Evolutionary conservation across 1,284 basidiomycete genomes (phyloP).

Genomic region (Melanopsichium pennsylvanicum): DNA sequence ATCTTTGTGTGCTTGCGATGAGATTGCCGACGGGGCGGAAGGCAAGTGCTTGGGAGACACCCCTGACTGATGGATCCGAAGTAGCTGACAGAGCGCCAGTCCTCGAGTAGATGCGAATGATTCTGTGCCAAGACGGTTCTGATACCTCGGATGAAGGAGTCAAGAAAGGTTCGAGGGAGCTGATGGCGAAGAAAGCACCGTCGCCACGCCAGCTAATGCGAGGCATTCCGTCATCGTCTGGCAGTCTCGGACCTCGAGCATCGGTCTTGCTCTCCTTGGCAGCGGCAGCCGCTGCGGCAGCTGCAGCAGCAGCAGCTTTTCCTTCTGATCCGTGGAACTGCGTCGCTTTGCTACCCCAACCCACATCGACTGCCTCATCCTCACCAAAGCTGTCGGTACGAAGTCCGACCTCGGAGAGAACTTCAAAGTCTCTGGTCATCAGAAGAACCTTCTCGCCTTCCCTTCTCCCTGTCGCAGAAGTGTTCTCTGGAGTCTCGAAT

Average conservation of each 20-base stretch:
- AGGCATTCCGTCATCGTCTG: constrained; percentile 76
- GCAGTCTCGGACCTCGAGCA: constrained; percentile 65
- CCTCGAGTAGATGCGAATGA: constrained; percentile 73
- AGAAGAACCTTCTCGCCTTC: constrained; percentile 76
- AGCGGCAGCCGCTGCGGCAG: constrained; percentile 69
- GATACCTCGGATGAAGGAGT: constrained; percentile 2
- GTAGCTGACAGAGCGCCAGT: constrained; percentile 81
- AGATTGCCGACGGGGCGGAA: constrained; percentile 89
- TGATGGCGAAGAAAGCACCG: constrained; percentile 85
- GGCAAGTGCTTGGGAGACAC: constrained; percentile 80
- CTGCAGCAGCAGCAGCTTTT: constrained; percentile 76
- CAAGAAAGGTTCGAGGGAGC: constrained; percentile 70
- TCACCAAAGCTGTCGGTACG: constrained; percentile 83
- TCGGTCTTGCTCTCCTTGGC: constrained; percentile 43
- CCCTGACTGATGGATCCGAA: constrained; percentile 77
- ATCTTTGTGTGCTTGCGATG: constrained; percentile 82
- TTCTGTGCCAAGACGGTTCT: constrained; percentile 72
- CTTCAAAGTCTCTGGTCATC: constrained; percentile 88
- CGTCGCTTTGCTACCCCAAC: constrained; percentile 96
- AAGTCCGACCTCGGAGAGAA: constrained; percentile 80
- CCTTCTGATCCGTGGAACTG: constrained; percentile 97
- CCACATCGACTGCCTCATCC: constrained; percentile 90
- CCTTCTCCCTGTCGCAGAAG: constrained; percentile 17
- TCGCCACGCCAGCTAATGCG: constrained; percentile 93
- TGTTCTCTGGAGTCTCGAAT: constrained; percentile 22